These are phyloP conservation scores for Coelastrella sp. DNA, from an alignment of 139 green algal species.

Conservation along the genomic window DNA sequence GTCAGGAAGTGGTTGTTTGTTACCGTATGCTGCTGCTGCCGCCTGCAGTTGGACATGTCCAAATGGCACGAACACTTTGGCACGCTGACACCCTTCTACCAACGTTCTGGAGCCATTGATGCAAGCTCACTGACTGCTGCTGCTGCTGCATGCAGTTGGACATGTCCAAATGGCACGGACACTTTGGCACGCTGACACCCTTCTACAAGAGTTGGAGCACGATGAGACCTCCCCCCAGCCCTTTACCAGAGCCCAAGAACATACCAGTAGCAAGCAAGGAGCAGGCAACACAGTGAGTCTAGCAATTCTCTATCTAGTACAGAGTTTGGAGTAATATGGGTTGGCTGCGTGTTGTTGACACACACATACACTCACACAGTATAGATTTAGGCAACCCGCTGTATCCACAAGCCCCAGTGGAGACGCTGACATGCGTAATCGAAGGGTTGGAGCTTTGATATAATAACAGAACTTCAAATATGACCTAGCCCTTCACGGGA, in stretches of 20 bases:
- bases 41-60: conserved; percentile 59
- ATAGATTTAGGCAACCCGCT: too few relatives aligned
- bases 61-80: conserved; percentile 72
- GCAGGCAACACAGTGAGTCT: conserved; percentile 1
- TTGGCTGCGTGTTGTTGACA: too few relatives aligned
- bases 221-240: not conserved
- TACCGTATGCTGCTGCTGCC: not conserved
- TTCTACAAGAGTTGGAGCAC: conserved; percentile 56
- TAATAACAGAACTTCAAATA: too few relatives aligned
- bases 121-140: too few relatives aligned
- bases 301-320: too few relatives aligned
- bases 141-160: conserved; percentile 50
- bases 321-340: too few relatives aligned
- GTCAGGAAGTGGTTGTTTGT: too few relatives aligned
- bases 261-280: conserved; percentile 47
- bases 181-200: conserved; percentile 77
- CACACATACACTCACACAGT: too few relatives aligned
- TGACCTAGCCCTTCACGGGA: conserved; percentile 50
- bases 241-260: conserved; percentile 49
- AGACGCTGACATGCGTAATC: too few relatives aligned
- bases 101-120: too few relatives aligned
- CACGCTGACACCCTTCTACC: conserved; percentile 46
- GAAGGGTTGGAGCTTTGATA: too few relatives aligned
- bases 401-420: too few relatives aligned
- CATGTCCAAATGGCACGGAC: conserved; percentile 61